Conservation (phyloP, 1,284 basidiomycete genomes). For the Thelephora terrestris region DNA sequence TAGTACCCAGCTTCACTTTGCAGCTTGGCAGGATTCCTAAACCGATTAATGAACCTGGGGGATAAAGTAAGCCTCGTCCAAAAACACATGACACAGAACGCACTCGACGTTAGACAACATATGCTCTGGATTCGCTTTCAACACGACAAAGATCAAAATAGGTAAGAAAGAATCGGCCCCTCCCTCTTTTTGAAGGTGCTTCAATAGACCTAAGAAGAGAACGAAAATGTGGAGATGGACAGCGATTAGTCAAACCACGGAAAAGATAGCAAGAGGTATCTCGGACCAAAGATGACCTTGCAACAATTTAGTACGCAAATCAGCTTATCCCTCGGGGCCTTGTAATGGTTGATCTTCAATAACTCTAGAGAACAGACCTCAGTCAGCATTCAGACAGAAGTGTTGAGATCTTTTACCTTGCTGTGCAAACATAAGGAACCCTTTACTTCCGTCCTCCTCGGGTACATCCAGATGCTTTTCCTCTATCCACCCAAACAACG, state of each 20-base stretch:
- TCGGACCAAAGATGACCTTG: slow-evolving; percentile 96
- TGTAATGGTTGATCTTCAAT: slow-evolving; percentile 96
- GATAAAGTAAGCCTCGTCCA: background rate
- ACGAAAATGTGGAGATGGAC: slow-evolving; percentile 7
- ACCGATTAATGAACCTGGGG: slow-evolving; percentile 86
- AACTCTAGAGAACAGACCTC: slow-evolving; percentile 46
- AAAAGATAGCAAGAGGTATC: slow-evolving; percentile 7
- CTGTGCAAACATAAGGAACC: slow-evolving; percentile 90
- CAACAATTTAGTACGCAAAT: slow-evolving; percentile 97
- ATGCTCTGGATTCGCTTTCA: slow-evolving; percentile 89
- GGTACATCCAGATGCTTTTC: slow-evolving; percentile 87
- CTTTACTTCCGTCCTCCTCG: slow-evolving; percentile 54
- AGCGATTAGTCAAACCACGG: slow-evolving; percentile 8
- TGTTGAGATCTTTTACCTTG: slow-evolving; percentile 47
- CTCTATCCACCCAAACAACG: slow-evolving; percentile 84
- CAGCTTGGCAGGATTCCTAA: slow-evolving; percentile 82
- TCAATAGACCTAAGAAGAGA: slow-evolving; percentile 63
- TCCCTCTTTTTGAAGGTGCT: slow-evolving; percentile 73
- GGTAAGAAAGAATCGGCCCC: slow-evolving; percentile 92
- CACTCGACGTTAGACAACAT: slow-evolving; percentile 93
- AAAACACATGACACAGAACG: background rate
- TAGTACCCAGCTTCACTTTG: slow-evolving; percentile 97
- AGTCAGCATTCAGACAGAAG: background rate
- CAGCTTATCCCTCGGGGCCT: slow-evolving; percentile 94
- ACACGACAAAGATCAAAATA: slow-evolving; percentile 88